Percentiles rank a stretch among this genome's conserved stretches.
These are phyloP conservation scores for Cercospora sp. DNA, from an alignment of 2,329 filamentous ascomycete species.

Conservation along the genomic window DNA sequence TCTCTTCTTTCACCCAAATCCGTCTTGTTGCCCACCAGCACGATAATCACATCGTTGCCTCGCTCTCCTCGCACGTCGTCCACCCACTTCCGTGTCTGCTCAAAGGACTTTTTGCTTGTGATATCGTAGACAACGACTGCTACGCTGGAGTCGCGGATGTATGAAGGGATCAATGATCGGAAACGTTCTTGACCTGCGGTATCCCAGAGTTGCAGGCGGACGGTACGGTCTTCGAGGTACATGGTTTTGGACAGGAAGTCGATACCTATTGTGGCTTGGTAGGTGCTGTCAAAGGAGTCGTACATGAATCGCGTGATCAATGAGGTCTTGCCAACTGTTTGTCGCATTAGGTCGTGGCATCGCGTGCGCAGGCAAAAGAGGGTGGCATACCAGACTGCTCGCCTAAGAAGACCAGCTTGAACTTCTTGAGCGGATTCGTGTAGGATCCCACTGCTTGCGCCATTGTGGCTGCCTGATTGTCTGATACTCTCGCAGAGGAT, in stretches of 20 bases:
- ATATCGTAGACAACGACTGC: slow-evolving; percentile 99
- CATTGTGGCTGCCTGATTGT: slow-evolving; percentile 57
- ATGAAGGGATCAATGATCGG: slow-evolving; percentile 93
- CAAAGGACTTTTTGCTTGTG: slow-evolving; percentile 81
- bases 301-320: slow-evolving; percentile 99
- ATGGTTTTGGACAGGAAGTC: slow-evolving; percentile 99
- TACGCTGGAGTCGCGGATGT: slow-evolving; percentile 96
- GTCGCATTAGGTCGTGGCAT: slow-evolving; percentile 9
- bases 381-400: slow-evolving; percentile 86
- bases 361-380: neutral
- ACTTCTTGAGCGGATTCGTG: slow-evolving; percentile 99
- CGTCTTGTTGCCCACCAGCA: slow-evolving; percentile 98
- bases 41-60: slow-evolving; percentile 98
- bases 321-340: slow-evolving; percentile 91
- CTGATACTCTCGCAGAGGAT: neutral
- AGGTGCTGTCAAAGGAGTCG: slow-evolving; percentile 99
- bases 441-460: slow-evolving; percentile 81
- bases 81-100: slow-evolving; percentile 99
- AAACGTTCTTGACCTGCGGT: slow-evolving; percentile 97
- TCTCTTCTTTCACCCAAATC: slow-evolving; percentile 98
- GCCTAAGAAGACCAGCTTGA: slow-evolving; percentile 98
- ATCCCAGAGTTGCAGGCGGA: slow-evolving; percentile 96
- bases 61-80: slow-evolving; percentile 95
- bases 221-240: slow-evolving; percentile 98
- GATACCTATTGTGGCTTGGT: slow-evolving; percentile 98